Evolutionary conservation across 2,329 filamentous ascomycete species (phyloP).

Genomic region (Chrysoporthe puriensis): DNA sequence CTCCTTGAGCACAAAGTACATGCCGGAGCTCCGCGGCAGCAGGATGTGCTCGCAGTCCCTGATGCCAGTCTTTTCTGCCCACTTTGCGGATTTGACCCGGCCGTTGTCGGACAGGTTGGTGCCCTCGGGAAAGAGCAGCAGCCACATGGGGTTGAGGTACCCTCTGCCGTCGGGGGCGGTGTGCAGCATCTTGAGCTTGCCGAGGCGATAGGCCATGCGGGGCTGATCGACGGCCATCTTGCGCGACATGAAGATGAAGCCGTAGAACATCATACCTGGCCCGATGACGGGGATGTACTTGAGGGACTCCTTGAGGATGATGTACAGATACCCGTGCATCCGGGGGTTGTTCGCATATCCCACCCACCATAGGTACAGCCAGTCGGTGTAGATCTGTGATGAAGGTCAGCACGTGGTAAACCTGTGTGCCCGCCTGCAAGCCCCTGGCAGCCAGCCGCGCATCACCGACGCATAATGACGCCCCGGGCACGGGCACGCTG

Average conservation of each 20-base stretch:
- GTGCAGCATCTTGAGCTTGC: constrained; percentile 66
- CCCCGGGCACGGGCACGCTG: no score
- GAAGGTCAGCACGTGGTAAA: constrained; percentile 31
- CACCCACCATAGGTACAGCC: constrained; percentile 93
- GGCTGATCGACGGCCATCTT: constrained; percentile 83
- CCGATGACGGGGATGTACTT: constrained; percentile 81
- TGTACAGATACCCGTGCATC: constrained; percentile 86
- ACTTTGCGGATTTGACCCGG: constrained; percentile 69
- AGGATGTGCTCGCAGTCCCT: constrained; percentile 75
- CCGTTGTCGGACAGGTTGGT: constrained; percentile 79
- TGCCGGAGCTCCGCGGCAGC: constrained; percentile 78
- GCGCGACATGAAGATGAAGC: constrained; percentile 90
- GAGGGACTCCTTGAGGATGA: constrained; percentile 86
- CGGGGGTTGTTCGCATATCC: constrained; percentile 76
- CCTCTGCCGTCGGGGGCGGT: constrained; percentile 56
- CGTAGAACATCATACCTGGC: constrained; percentile 81
- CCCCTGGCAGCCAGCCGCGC: no score
- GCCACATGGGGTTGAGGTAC: constrained; percentile 82
- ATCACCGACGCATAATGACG: background rate
- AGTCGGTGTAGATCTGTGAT: constrained; percentile 77
- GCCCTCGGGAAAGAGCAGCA: constrained; percentile 85
- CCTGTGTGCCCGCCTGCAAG: no score
- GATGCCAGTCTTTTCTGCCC: constrained; percentile 76
- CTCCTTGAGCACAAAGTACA: constrained; percentile 78
- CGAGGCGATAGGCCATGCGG: constrained; percentile 73